These are phyloP conservation scores for Thermomucor indicae-seudaticae DNA, from an alignment of 371 early-diverging fungal genomes.

Conservation along the genomic window DNA sequence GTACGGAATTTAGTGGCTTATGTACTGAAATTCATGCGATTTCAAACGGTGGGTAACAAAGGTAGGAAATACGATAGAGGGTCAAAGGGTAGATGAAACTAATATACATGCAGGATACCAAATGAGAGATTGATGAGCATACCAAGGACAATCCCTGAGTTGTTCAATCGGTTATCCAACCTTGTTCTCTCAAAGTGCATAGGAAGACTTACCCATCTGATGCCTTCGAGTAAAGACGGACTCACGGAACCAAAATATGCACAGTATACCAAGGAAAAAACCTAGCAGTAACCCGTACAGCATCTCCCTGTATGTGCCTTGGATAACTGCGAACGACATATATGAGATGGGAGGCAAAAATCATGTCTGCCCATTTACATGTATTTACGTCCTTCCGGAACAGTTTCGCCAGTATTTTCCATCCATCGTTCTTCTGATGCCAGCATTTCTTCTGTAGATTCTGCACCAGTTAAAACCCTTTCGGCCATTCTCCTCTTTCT, in stretches of 20 bases:
- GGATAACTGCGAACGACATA: conserved; percentile 17
- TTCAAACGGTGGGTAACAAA: no score
- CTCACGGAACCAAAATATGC: conserved; percentile 67
- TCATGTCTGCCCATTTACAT: neutral
- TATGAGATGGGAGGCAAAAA: neutral
- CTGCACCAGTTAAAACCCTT: neutral
- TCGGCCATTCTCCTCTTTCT: no score
- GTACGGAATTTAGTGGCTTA: neutral
- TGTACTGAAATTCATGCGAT: no score
- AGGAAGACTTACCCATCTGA: conserved; percentile 51
- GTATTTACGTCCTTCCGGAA: conserved; percentile 54
- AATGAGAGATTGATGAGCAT: conserved; percentile 65
- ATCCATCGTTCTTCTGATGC: conserved; percentile 71
- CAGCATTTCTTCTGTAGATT: conserved; percentile 35
- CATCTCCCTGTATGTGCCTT: conserved; percentile 64
- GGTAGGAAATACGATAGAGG: no score
- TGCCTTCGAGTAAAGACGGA: conserved; percentile 62
- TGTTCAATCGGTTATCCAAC: neutral
- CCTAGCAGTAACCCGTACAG: conserved; percentile 62
- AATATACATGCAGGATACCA: conserved; percentile 56
- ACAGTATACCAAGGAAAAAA: conserved; percentile 64
- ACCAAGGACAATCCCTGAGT: conserved; percentile 55
- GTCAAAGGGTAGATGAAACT: no score
- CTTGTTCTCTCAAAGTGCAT: neutral
- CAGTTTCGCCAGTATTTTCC: conserved; percentile 55